Evolutionary conservation across 148 eudicot species (phyloP).

Genomic region (Beta vulgaris): DNA sequence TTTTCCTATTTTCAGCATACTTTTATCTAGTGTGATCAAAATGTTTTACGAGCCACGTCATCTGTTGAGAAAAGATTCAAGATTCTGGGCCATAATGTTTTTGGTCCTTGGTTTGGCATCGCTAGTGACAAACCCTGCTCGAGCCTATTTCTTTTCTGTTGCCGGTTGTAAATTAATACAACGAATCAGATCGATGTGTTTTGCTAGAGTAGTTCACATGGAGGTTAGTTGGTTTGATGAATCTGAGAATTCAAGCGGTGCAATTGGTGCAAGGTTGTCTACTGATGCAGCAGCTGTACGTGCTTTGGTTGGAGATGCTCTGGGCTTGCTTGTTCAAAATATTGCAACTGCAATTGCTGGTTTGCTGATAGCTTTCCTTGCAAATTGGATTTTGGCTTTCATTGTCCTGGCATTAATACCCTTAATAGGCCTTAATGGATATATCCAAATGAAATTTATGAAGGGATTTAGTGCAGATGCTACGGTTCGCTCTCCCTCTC

Average conservation of each 20-base stretch:
- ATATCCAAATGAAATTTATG: conserved; percentile 52
- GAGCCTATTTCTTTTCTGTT: conserved; percentile 23
- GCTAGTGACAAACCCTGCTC: conserved; percentile 21
- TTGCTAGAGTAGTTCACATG: conserved; percentile 62
- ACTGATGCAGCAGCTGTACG: conserved; percentile 72
- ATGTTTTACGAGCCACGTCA: conserved; percentile 31
- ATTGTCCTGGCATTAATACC: conserved; percentile 70
- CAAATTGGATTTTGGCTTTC: conserved; percentile 75
- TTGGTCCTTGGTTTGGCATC: conserved; percentile 29
- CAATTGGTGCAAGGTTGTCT: conserved; percentile 72
- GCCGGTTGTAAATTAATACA: conserved; percentile 34
- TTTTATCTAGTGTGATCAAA: conserved; percentile 30
- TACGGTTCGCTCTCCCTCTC: conserved; percentile 39
- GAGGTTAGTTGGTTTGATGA: conserved; percentile 83
- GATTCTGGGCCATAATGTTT: conserved; percentile 32
- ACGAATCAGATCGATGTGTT: conserved; percentile 51
- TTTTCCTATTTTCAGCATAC: conserved; percentile 26
- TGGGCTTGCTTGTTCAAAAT: conserved; percentile 64
- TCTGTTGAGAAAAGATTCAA: conserved; percentile 29
- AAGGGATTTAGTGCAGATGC: conserved; percentile 80
- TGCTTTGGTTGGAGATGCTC: conserved; percentile 73
- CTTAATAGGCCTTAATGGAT: conserved; percentile 58
- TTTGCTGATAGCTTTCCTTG: conserved; percentile 57
- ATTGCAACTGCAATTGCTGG: conserved; percentile 52
- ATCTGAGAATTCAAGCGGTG: conserved; percentile 66